A percentile compares a stretch with the other conserved stretches of the same genome.
phyloP scores from a whole-genome alignment of 148 eudicot species.

The Hydrangea macrophylla region DNA sequence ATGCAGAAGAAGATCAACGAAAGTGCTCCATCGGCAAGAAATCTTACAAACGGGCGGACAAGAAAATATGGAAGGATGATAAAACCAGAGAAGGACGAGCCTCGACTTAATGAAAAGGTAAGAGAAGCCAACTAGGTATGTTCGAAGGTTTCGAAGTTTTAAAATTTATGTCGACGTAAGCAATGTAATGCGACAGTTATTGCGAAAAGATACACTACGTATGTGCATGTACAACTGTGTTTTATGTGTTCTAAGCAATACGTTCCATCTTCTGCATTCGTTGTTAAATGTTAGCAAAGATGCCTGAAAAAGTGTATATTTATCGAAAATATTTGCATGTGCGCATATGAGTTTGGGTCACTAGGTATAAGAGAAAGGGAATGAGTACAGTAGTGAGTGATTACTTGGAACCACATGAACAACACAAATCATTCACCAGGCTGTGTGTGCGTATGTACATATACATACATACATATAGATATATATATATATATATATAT shows the following conservation, averaged over 20 bases:
- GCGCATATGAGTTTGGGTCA: not conserved
- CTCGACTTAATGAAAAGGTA: constrained; percentile 31
- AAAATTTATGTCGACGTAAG: too few species aligned
- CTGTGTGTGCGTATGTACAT: too few species aligned
- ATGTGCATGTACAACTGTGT: constrained; percentile 21
- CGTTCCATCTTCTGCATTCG: not conserved
- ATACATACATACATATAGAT: too few species aligned
- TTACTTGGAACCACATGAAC: not conserved
- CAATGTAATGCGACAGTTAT: too few species aligned
- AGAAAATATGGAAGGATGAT: constrained; percentile 16
- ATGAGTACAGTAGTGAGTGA: not conserved
- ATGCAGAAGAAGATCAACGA: constrained; percentile 14
- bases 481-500: too few species aligned
- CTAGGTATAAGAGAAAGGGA: not conserved
- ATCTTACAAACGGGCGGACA: constrained; percentile 28
- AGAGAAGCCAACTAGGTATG: not conserved
- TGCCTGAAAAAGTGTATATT: not conserved
- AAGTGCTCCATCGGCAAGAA: constrained; percentile 25
- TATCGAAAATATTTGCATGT: not conserved
- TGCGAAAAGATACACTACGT: not conserved
- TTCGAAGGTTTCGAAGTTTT: too few species aligned
- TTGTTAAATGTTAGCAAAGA: too few species aligned
- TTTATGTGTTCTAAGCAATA: constrained; percentile 9
- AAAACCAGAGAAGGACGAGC: constrained; percentile 25
- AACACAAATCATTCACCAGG: not conserved